These are phyloP conservation scores for Chenopodium berlandieri DNA, from an alignment of 148 eudicot species.

Conservation along the genomic window DNA sequence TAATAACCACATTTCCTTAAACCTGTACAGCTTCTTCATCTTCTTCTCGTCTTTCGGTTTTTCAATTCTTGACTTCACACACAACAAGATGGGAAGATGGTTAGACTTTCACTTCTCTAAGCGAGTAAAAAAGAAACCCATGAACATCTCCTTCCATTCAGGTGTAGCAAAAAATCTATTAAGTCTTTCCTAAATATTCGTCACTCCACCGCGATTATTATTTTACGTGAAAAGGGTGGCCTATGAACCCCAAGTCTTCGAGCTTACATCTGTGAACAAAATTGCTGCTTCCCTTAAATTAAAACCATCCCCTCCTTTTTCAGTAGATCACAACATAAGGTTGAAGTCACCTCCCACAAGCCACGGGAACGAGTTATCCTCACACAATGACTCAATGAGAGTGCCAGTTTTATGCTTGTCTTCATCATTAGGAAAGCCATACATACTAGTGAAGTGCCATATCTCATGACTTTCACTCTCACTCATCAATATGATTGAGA, in stretches of 20 bases:
- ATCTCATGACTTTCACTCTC: too few species aligned
- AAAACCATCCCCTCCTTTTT: background rate
- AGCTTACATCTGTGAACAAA: background rate
- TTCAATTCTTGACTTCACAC: rapidly evolving
- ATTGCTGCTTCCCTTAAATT: background rate
- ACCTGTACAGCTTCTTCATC: background rate
- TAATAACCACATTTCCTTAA: background rate
- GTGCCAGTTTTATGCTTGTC: too few species aligned
- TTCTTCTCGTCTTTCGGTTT: background rate
- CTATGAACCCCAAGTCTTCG: background rate
- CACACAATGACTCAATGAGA: too few species aligned
- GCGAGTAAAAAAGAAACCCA: background rate
- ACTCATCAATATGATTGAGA: too few species aligned
- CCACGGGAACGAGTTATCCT: background rate
- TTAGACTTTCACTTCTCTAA: background rate
- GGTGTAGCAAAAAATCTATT: background rate
- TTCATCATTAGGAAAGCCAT: too few species aligned
- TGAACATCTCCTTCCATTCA: background rate
- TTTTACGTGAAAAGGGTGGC: background rate
- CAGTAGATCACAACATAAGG: background rate
- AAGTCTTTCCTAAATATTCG: background rate
- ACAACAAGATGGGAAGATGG: background rate
- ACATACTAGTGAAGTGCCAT: too few species aligned
- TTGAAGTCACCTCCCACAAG: background rate
- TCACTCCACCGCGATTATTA: background rate